A percentile compares a stretch with the other conserved stretches of the same genome.
Conservation (phyloP, 2,329 filamentous ascomycete species). For the Fusarium coicis region DNA sequence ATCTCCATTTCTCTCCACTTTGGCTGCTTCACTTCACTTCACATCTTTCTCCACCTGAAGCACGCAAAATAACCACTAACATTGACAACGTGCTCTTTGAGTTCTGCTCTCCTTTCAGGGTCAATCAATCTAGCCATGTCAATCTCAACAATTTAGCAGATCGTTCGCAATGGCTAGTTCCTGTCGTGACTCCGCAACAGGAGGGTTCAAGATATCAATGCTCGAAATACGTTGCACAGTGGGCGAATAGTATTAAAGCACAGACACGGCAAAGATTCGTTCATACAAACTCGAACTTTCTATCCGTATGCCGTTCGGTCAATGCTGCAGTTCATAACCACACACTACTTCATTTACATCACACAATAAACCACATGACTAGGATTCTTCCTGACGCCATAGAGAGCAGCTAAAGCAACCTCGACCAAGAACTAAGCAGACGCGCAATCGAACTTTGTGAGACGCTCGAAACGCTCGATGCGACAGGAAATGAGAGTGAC, state of each 20-base stretch:
- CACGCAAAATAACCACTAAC: conserved; percentile 33
- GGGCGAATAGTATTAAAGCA: not conserved
- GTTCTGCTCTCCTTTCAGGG: conserved; percentile 18
- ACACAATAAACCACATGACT: conserved; percentile 25
- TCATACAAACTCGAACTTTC: not conserved
- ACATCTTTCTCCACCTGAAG: conserved; percentile 26
- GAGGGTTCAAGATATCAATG: not conserved
- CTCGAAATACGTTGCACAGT: not conserved
- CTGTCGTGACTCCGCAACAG: not conserved
- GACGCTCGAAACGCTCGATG: conserved; percentile 35
- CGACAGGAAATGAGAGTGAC: conserved; percentile 39
- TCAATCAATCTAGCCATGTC: conserved; percentile 20
- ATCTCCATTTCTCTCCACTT: conserved; percentile 20
- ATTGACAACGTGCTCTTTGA: conserved; percentile 28
- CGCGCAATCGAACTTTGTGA: conserved; percentile 31
- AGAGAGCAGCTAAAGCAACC: not conserved
- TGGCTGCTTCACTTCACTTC: conserved; percentile 22
- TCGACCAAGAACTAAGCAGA: conserved; percentile 10
- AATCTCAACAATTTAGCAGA: conserved; percentile 7
- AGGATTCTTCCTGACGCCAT: conserved; percentile 7
- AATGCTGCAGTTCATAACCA: conserved; percentile 10
- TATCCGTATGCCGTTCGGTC: not conserved
- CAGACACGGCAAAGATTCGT: conserved; percentile 21
- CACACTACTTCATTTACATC: conserved; percentile 8
- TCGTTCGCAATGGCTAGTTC: conserved; percentile 2